Base-by-base conservation (phyloP, 2,329 filamentous ascomycete genomes). In the Fusarium devonianum region DNA sequence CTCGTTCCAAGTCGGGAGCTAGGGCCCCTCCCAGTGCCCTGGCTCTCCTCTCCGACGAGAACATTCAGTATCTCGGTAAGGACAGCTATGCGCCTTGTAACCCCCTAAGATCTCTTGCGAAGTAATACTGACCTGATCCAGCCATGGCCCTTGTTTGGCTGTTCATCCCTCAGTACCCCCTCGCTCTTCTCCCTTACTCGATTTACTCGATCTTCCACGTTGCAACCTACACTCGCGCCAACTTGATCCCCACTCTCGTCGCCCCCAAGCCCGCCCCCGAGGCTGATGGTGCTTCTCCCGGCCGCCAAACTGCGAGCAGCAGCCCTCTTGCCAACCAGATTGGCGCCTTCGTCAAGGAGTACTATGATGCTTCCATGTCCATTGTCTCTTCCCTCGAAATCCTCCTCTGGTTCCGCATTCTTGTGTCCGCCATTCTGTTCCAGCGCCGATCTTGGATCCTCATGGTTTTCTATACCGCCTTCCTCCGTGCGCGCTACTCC, bases 171-270 rank as follows among this genome's bases (percentile, higher is more conserved):
- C 92, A 97, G 77, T 88, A 95, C 67, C 87, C 91, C 26, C 82
- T 97, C 65, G 94, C 94, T 46, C 84, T 99, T 67, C 84, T 97
- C 46, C 94, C 94, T 19, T 99, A 96, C 78, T 87, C 86, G 65
- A 90, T 99, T 74, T 99, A 97, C 84, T 97, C 93, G 50, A 76
- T 97, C 74, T 99, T 99, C 86, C 94, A 99, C 77, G 92, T 97
- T 64, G 90, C 92, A 55, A 97, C 94, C 60, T 99, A 99, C 78
- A 90, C 89, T 61, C 92, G 94, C 73, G 89, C 89, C 72, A 96
- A 96, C 78, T 77, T 99, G 60, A 89, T 99, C 66, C 94, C 94
- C 53, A 91, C 90, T 58, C 70, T 99, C 66, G 81, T 88, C 67
- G 90, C 92, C 12, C 81, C 86, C 51, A 74, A 82, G 25, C 70